These are phyloP conservation scores for Phaeosphaeriaceae sp. DNA, from an alignment of 2,329 filamentous ascomycete species.

Conservation along the genomic window DNA sequence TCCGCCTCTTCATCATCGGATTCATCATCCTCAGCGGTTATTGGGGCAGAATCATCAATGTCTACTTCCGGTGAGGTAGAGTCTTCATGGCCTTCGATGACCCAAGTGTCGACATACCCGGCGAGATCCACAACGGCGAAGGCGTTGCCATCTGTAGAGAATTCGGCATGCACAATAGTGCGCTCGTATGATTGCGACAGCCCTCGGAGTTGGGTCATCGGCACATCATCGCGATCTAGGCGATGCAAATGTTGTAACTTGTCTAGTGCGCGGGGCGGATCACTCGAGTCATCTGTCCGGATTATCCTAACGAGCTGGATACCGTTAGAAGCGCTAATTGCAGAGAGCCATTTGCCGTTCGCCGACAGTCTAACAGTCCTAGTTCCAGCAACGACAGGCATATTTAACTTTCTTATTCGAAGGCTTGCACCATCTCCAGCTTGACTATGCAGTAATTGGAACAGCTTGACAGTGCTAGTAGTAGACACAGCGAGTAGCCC, in stretches of 20 bases:
- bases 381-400: slow-evolving; percentile 71
- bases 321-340: slow-evolving; percentile 56
- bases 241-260: slow-evolving; percentile 50
- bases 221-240: slow-evolving; percentile 34
- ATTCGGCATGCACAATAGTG: slow-evolving; percentile 74
- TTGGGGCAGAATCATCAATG: slow-evolving; percentile 39
- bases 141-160: slow-evolving; percentile 80
- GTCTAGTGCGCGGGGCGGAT: slow-evolving; percentile 47
- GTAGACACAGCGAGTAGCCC: slow-evolving; percentile 79
- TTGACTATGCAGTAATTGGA: slow-evolving; percentile 66
- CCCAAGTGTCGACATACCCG: slow-evolving; percentile 87
- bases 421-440: slow-evolving; percentile 65
- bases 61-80: slow-evolving; percentile 51
- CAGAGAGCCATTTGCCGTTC: slow-evolving; percentile 71
- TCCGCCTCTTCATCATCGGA: slow-evolving; percentile 55
- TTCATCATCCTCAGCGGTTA: slow-evolving; percentile 40
- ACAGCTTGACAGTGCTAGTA: slow-evolving; percentile 75
- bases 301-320: slow-evolving; percentile 57
- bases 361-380: slow-evolving; percentile 73
- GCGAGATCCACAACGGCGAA: slow-evolving; percentile 81
- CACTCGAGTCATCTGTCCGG: slow-evolving; percentile 48
- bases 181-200: slow-evolving; percentile 78
- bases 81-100: slow-evolving; percentile 67
- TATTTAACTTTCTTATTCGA: slow-evolving; percentile 71
- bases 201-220: slow-evolving; percentile 59